phyloP scores from a whole-genome alignment of 1,139 yeast genomes.

The Nakaseomyces sp. region DNA sequence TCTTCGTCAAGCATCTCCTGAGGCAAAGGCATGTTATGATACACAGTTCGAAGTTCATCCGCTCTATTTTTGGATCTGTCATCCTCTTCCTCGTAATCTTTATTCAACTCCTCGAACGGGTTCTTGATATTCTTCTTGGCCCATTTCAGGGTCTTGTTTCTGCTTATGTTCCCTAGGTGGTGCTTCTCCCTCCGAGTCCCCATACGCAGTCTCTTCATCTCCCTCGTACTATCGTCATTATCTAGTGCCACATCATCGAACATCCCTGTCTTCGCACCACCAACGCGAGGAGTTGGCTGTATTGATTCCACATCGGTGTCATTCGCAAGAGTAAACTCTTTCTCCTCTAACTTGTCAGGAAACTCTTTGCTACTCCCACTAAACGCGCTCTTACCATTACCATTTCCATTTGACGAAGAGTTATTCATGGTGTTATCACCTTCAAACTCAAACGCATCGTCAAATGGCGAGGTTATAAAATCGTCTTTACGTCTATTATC shows the following conservation, averaged over 20 bases:
- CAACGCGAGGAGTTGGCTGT: constrained; percentile 24
- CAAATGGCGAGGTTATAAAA: constrained; percentile 19
- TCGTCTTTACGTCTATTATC: constrained; percentile 11
- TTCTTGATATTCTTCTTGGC: constrained; percentile 29
- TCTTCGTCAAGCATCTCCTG: constrained; percentile 50
- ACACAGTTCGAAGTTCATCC: constrained; percentile 43
- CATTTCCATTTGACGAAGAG: constrained; percentile 1
- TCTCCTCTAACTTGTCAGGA: constrained; percentile 9
- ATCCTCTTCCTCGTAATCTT: constrained; percentile 22
- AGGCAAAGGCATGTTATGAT: constrained; percentile 65
- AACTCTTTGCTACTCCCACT: not conserved
- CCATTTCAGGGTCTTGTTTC: constrained; percentile 36
- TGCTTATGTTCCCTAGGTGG: constrained; percentile 39
- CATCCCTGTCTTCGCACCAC: constrained; percentile 13
- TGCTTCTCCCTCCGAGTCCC: constrained; percentile 76
- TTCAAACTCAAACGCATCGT: constrained; percentile 25
- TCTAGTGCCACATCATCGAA: constrained; percentile 23
- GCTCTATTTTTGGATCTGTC: constrained; percentile 26
- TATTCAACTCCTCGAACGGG: constrained; percentile 27
- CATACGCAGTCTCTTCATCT: constrained; percentile 75
- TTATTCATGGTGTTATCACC: constrained; percentile 6
- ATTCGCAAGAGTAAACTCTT: constrained; percentile 12
- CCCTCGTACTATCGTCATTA: constrained; percentile 16
- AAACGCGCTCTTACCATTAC: constrained; percentile 1
- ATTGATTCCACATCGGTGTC: constrained; percentile 22